Base-by-base conservation (phyloP, 768 basidiomycete genomes). In the Leccinum obscurum region DNA sequence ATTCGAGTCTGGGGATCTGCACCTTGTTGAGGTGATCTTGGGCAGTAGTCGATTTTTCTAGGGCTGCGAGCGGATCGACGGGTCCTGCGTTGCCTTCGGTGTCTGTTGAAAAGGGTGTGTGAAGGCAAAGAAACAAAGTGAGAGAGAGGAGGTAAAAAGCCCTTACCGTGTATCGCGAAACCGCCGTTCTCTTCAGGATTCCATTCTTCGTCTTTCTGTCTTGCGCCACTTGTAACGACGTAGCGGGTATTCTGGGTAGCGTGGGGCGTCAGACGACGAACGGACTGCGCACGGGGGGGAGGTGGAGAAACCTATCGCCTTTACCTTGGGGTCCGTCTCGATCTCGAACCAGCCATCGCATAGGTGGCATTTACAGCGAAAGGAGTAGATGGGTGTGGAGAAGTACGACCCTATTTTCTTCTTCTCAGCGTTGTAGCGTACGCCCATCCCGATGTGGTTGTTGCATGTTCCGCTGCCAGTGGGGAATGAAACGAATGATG, bases 371-470 rank as follows among this genome's bases (percentile, higher is more conserved):
- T 99, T 99, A 77, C 97, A 98, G 51, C 95, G 84, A 74, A 99
- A 99, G 6, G 89, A 91, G 71, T 80, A 98, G 57, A 99, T 98
- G 10, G 95, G 92, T 0, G 95, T 98, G 6, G 93, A 92, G 71
- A 90, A 94, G 76, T 99, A 99, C 59, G 84, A 86, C 14, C 97
- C 97, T 35, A 98, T 84, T 75, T 96, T 98, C 79, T 90, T 90
- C 85, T 99, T 99, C 76, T 98, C 95, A 0, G 97, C 97, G 66
- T 99, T 99, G 80, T 98, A 99, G n/a, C 97, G 91, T 2, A 99
- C 97, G 24, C 97, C 97, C 85, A 97, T 97, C 11, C 97, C 97
- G 54, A 99, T 93, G 77, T 98, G 97, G 66, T 90, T 90, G 73
- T 95, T 88, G 77, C 96, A 99, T 77, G 89, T 89, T 35, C 88